These are phyloP conservation scores for Novymonas esmeraldas DNA, from an alignment of 208 protist genomes.

Conservation along the genomic window DNA sequence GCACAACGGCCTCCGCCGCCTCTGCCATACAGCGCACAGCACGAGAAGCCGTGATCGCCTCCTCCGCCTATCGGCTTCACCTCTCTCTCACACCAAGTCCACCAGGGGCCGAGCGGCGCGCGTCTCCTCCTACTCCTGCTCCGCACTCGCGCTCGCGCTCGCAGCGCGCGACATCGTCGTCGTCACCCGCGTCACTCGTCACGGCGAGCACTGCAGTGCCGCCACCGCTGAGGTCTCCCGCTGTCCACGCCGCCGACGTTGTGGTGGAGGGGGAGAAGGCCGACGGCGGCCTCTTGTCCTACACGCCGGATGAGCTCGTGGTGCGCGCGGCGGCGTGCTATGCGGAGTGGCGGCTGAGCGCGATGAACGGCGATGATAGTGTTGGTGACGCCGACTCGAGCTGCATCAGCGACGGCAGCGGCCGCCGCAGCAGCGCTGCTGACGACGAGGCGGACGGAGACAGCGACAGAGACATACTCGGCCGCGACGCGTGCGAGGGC, in stretches of 20 bases:
- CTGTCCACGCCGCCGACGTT: too few relatives aligned
- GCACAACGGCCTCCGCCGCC: neutral
- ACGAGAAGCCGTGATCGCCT: neutral
- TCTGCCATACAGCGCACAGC: neutral
- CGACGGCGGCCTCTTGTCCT: too few relatives aligned
- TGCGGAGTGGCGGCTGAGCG: slow-evolving; percentile 23
- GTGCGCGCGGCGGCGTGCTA: slow-evolving; percentile 24
- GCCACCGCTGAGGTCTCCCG: neutral
- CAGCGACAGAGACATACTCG: too few relatives aligned
- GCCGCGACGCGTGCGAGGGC: too few relatives aligned
- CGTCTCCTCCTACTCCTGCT: neutral
- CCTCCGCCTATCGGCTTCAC: slow-evolving; percentile 13
- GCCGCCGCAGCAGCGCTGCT: too few relatives aligned
- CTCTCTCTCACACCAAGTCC: slow-evolving; percentile 16
- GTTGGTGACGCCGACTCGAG: too few relatives aligned
- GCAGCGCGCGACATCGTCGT: too few relatives aligned
- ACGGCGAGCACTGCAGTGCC: too few relatives aligned
- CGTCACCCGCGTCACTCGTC: too few relatives aligned
- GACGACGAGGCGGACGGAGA: too few relatives aligned
- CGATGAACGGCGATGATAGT: slow-evolving; percentile 2
- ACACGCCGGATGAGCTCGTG: slow-evolving; percentile 20
- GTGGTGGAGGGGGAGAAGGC: too few relatives aligned
- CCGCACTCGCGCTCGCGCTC: too few relatives aligned
- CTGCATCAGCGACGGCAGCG: neutral
- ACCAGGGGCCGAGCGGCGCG: neutral